Evolutionary conservation across 257 asterid species (phyloP).

Genomic region (Primulina tabacum): DNA sequence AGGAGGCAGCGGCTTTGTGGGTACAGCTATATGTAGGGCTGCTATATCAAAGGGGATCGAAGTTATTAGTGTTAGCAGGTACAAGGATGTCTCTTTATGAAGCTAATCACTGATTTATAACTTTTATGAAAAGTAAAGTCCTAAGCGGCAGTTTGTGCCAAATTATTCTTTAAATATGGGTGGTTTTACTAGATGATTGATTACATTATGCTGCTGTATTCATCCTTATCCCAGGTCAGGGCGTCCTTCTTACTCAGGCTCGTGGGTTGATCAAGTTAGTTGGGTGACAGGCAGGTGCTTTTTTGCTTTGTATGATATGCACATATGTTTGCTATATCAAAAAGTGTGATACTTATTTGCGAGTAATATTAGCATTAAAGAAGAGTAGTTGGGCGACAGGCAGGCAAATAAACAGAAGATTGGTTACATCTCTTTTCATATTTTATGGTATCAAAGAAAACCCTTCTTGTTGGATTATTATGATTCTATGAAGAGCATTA

Average conservation of each 20-base stretch:
- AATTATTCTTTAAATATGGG: constrained; percentile 5
- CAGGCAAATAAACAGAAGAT: background rate
- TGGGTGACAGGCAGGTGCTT: constrained; percentile 85
- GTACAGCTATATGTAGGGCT: constrained; percentile 97
- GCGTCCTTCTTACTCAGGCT: constrained; percentile 60
- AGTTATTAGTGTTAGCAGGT: constrained; percentile 98
- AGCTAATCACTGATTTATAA: constrained; percentile 26
- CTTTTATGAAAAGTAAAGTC: constrained; percentile 17
- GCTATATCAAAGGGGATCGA: constrained; percentile 96
- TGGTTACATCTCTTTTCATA: background rate
- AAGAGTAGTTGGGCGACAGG: no score
- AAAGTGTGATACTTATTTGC: no score
- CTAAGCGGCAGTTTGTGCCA: constrained; percentile 6
- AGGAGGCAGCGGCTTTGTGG: constrained; percentile 99
- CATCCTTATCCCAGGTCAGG: constrained; percentile 58
- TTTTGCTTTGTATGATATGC: constrained; percentile 22
- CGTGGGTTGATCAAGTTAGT: constrained; percentile 94
- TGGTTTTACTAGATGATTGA: constrained; percentile 4
- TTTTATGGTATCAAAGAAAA: no score
- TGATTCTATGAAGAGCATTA: no score
- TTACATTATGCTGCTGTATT: background rate
- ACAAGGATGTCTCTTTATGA: constrained; percentile 24
- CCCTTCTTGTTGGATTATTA: no score
- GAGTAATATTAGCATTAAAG: background rate
- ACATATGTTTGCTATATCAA: background rate